These are phyloP conservation scores for Fusarium tanahbumbuense DNA, from an alignment of 2,329 filamentous ascomycete species.

Conservation along the genomic window DNA sequence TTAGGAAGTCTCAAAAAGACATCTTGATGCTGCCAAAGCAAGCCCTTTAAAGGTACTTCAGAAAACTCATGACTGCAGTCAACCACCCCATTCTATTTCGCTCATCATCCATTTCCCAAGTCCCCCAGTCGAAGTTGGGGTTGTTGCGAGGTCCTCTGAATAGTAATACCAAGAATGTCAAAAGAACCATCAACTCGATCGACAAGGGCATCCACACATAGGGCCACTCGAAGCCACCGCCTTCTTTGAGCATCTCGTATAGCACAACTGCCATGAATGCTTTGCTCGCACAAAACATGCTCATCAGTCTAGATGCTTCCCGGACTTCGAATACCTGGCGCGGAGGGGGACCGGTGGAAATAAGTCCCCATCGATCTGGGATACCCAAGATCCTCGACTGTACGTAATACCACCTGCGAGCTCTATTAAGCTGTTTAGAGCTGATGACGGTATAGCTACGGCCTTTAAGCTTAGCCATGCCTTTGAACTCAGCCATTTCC, in stretches of 20 bases:
- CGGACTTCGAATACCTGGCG: slow-evolving; percentile 1
- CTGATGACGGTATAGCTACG: not conserved
- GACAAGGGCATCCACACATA: not conserved
- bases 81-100: not conserved
- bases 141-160: not conserved
- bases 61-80: not conserved
- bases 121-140: not conserved
- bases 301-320: not conserved
- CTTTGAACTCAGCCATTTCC: too few relatives aligned
- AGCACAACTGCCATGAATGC: not conserved
- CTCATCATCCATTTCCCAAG: not conserved
- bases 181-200: not conserved
- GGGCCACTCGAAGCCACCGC: not conserved
- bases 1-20: not conserved
- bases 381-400: slow-evolving; percentile 15
- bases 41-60: not conserved
- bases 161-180: not conserved
- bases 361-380: slow-evolving; percentile 19
- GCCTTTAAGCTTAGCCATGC: not conserved
- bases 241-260: not conserved
- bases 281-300: not conserved
- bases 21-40: not conserved
- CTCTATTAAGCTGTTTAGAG: not conserved
- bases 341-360: slow-evolving; percentile 8
- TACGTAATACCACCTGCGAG: not conserved